Evolutionary conservation across 1,284 basidiomycete genomes (phyloP), one percentile per base, ranked within the genome.

Genomic region (Microbotryum scabiosae): DNA sequence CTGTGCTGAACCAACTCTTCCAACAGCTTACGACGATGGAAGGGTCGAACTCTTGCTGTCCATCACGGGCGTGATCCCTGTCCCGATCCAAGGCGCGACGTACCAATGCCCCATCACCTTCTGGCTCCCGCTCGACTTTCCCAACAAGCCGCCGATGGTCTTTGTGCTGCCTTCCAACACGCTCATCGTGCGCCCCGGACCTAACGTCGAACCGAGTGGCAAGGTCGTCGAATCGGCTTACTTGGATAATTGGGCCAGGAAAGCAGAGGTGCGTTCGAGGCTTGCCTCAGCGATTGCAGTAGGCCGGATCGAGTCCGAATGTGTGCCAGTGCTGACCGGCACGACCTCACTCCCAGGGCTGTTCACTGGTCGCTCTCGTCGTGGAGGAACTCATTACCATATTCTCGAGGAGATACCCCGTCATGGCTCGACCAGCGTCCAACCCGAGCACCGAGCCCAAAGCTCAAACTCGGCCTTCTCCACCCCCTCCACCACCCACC

Each of bases 101-200:
- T 99, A 99, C 79, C 90, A 98, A 75, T 97, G 98, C 69, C 94
- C 96, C 3, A 76, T 98, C 70, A 83, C 88, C 18, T 70, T 96
- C 65, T 98, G 94, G 94, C 70, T 96, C 49, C 81, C 88, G 6
- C 81, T 82, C 62, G 85, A 88, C 49, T 94, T 90, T 72, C 91
- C 91, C 3, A 79, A 81, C 49, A 78, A 80, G 36, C 84, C 91
- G 2, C 96, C 96, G 9, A 82, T 98, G 70, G 81, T 82, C n/a
- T 97, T 90, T 76, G 93, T 99, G 64, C 86, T 90, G 14, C 94
- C 96, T n/a, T 97, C 91, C 1, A 81, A 79, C 54, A 86, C 89
- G 69, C 93, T 98, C 87, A 84, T 92, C 61, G 83, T 99, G 67
- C 84, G 85, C 65, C 81, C 87, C 28, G 83, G 86, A 16, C 81